phyloP scores from a whole-genome alignment of 2,329 filamentous ascomycete genomes.

The Fusarium sp. region DNA sequence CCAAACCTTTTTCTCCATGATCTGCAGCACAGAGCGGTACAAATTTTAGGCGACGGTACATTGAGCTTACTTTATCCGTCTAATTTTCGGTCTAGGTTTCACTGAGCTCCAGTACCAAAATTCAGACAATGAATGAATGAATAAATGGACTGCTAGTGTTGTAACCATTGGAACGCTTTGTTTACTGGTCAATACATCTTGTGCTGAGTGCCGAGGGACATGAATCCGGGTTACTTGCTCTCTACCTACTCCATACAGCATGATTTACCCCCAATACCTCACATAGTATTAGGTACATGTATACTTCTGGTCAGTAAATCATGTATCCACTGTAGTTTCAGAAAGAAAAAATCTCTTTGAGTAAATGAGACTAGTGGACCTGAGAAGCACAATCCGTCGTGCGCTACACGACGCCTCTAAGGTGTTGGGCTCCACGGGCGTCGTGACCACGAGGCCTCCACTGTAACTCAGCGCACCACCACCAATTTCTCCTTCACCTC shows the following conservation, averaged over 20 bases:
- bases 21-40: conserved; percentile 23
- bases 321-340: conserved; percentile 46
- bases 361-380: conserved; percentile 34
- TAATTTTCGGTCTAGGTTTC: conserved; percentile 20
- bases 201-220: background rate
- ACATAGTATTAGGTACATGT: conserved; percentile 3
- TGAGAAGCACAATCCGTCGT: conserved; percentile 27
- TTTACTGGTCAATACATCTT: no score
- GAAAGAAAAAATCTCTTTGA: conserved; percentile 28
- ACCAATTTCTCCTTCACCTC: conserved; percentile 25
- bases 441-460: conserved; percentile 43
- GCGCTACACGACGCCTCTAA: conserved; percentile 45
- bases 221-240: conserved; percentile 5
- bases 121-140: background rate
- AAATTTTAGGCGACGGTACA: background rate
- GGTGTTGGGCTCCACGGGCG: conserved; percentile 43
- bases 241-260: background rate
- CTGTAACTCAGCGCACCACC: conserved; percentile 39
- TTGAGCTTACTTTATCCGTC: conserved; percentile 28
- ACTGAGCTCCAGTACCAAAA: conserved; percentile 24
- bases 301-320: background rate
- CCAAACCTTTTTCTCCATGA: conserved; percentile 41
- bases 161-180: conserved; percentile 5
- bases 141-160: background rate
- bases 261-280: conserved; percentile 16